Percentiles rank a stretch among this genome's conserved stretches.
Conservation (phyloP, 306 rosid species). For the Prunus armeniaca region DNA sequence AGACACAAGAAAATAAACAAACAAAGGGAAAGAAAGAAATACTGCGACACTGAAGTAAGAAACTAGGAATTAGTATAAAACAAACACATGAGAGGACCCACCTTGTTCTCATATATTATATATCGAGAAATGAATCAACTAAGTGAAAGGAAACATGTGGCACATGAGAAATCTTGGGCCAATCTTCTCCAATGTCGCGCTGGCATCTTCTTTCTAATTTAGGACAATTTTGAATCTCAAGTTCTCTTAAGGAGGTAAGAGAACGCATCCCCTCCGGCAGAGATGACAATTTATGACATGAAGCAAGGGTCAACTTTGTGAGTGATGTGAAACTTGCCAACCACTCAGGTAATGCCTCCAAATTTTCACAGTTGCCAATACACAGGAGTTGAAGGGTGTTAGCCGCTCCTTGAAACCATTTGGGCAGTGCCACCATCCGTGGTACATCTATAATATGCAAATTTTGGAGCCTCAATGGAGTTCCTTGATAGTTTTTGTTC, state of each 20-base stretch:
- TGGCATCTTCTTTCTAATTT: not conserved
- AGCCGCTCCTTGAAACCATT: not conserved
- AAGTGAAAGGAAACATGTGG: no score
- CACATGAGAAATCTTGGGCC: not conserved
- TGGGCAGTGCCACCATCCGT: not conserved
- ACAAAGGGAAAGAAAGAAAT: no score
- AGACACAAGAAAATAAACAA: no score
- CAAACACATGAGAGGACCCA: no score
- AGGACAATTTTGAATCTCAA: accelerated
- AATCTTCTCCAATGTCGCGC: not conserved
- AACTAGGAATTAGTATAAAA: no score
- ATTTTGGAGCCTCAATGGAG: not conserved
- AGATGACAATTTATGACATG: no score
- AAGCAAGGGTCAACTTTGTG: accelerated
- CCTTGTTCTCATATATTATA: no score
- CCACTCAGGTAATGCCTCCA: no score
- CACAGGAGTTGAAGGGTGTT: not conserved
- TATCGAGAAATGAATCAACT: accelerated
- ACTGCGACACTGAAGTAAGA: no score
- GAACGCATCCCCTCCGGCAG: no score
- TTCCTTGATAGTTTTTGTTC: not conserved
- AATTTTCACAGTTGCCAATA: not conserved
- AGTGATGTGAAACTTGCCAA: no score
- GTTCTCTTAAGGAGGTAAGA: not conserved
- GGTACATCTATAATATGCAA: accelerated